phyloP scores from a whole-genome alignment of 495 filamentous ascomycete genomes.

The Xylaria intraflava region DNA sequence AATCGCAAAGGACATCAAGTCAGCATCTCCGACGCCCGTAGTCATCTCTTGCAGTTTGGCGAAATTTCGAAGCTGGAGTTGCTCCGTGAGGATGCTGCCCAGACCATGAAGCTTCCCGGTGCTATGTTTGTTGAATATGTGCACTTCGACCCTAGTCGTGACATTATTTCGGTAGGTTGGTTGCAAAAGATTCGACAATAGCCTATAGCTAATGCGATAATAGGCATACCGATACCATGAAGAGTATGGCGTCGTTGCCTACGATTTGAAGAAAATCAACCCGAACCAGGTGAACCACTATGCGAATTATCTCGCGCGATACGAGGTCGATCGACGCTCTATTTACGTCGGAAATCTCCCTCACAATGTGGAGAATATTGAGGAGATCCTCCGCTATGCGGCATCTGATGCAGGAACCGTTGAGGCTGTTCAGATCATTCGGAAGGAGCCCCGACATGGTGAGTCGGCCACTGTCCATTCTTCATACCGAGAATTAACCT shows the following conservation, averaged over 20 bases:
- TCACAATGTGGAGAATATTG: slow-evolving; percentile 19
- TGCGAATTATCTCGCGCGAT: slow-evolving; percentile 30
- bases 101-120: slow-evolving; percentile 28
- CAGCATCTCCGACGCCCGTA: slow-evolving; percentile 35
- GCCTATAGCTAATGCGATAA: slow-evolving; percentile 8
- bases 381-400: slow-evolving; percentile 31
- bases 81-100: slow-evolving; percentile 19
- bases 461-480: slow-evolving; percentile 12
- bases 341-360: slow-evolving; percentile 49
- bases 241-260: slow-evolving; percentile 25
- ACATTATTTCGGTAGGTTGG: slow-evolving; percentile 34
- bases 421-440: slow-evolving; percentile 35
- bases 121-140: slow-evolving; percentile 48
- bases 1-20: slow-evolving; percentile 33
- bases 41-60: slow-evolving; percentile 37
- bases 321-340: slow-evolving; percentile 44
- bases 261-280: slow-evolving; percentile 28
- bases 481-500: slow-evolving; percentile 1
- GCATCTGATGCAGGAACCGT: slow-evolving; percentile 39
- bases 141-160: slow-evolving; percentile 35
- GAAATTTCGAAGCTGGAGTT: slow-evolving; percentile 27
- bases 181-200: neutral
- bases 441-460: slow-evolving; percentile 29
- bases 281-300: slow-evolving; percentile 19
- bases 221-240: slow-evolving; percentile 25